phyloP scores from a whole-genome alignment of 345 rosid genomes.

The Turnera subulata region DNA sequence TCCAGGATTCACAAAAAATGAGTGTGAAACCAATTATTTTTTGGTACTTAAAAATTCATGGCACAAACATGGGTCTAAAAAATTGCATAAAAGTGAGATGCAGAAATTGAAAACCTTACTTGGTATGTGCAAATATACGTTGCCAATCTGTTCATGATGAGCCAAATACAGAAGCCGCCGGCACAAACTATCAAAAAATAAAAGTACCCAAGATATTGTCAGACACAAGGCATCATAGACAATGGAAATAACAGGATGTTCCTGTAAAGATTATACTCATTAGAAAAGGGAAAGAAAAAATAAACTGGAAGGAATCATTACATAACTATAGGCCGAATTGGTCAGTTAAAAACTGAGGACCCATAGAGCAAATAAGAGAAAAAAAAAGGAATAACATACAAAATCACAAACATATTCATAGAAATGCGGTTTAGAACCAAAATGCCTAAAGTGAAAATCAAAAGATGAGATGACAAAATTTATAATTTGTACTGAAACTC shows the following conservation, averaged over 20 bases:
- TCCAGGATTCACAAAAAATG: background rate
- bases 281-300: too few species aligned
- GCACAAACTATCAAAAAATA: constrained; percentile 58
- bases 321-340: too few species aligned
- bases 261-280: too few species aligned
- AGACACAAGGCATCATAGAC: background rate
- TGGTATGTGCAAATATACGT: constrained; percentile 49
- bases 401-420: too few species aligned
- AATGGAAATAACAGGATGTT: background rate
- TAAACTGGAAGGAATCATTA: too few species aligned
- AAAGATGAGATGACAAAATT: too few species aligned
- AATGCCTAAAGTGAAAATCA: too few species aligned
- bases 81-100: too few species aligned
- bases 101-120: constrained; percentile 37
- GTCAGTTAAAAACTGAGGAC: too few species aligned
- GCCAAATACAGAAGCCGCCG: constrained; percentile 69
- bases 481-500: background rate
- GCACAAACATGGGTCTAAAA: background rate
- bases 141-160: constrained; percentile 73
- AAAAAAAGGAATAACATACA: too few species aligned
- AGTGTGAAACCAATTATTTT: background rate
- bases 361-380: too few species aligned
- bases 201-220: constrained; percentile 2
- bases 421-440: too few species aligned
- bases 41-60: background rate